Conservation (phyloP, 352 stramenopile genomes). For the Globisporangium parvum region DNA sequence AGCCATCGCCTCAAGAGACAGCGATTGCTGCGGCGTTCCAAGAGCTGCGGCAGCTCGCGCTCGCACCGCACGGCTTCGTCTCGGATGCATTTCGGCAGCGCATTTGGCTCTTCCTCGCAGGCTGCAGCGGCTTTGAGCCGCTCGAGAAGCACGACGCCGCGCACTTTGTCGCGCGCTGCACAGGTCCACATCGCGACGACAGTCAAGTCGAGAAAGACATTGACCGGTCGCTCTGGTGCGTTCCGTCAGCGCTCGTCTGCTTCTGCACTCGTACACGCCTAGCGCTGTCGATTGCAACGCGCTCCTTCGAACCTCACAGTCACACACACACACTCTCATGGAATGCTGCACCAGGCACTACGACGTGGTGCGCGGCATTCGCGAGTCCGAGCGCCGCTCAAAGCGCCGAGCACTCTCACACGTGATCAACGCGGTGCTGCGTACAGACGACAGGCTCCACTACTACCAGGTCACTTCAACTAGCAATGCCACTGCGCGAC, state of each 20-base stretch:
- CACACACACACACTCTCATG: neutral
- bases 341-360: slow-evolving; percentile 40
- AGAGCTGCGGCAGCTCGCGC: slow-evolving; percentile 54
- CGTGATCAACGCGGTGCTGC: slow-evolving; percentile 51
- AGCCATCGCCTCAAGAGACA: neutral
- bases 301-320: too few species aligned
- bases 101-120: slow-evolving; percentile 63
- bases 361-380: slow-evolving; percentile 50
- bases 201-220: slow-evolving; percentile 79
- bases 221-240: slow-evolving; percentile 70
- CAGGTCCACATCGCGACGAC: slow-evolving; percentile 45
- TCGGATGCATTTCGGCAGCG: slow-evolving; percentile 45
- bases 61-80: slow-evolving; percentile 47
- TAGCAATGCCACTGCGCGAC: too few species aligned
- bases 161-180: slow-evolving; percentile 10
- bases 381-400: slow-evolving; percentile 49
- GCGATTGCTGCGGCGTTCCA: slow-evolving; percentile 21
- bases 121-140: slow-evolving; percentile 11
- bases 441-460: slow-evolving; percentile 43
- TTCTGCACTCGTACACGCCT: neutral
- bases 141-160: slow-evolving; percentile 10
- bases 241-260: neutral
- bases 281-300: too few species aligned
- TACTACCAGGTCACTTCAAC: slow-evolving; percentile 70
- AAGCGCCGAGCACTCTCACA: slow-evolving; percentile 60